Evolutionary conservation across 1,284 basidiomycete genomes (phyloP).

Genomic region (Coriolopsis trogii): DNA sequence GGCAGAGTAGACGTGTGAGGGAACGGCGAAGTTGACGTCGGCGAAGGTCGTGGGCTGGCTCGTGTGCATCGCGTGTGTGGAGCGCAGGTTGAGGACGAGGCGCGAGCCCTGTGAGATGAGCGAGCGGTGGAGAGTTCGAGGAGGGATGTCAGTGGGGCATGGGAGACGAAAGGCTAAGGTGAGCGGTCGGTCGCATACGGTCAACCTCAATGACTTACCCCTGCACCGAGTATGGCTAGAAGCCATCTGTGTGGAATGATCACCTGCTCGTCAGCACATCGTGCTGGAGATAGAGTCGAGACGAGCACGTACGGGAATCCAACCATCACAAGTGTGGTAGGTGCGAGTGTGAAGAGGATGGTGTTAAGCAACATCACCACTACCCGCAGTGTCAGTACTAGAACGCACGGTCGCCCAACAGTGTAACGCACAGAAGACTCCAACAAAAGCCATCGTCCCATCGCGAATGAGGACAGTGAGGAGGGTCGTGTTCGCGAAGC

Average conservation of each 20-base stretch:
- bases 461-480: conserved; percentile 40
- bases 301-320: conserved; percentile 30
- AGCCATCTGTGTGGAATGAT: conserved; percentile 23
- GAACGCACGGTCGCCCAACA: neutral
- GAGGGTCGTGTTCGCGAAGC: conserved; percentile 36
- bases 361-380: conserved; percentile 32
- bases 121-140: too few species aligned
- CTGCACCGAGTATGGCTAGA: conserved; percentile 28
- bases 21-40: conserved; percentile 12
- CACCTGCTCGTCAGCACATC: neutral
- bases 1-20: conserved; percentile 18
- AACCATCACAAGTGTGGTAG: conserved; percentile 27
- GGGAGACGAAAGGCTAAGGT: too few species aligned
- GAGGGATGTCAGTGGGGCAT: too few species aligned
- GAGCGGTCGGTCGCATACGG: too few species aligned
- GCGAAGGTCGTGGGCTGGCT: conserved; percentile 9
- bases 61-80: conserved; percentile 13
- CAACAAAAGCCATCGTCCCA: conserved; percentile 34
- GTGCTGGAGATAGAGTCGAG: neutral
- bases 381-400: conserved; percentile 1
- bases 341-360: conserved; percentile 30
- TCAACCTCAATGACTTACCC: too few species aligned
- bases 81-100: conserved; percentile 30
- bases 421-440: conserved; percentile 29
- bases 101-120: conserved; percentile 31